A percentile compares a stretch with the other conserved stretches of the same genome.
Evolutionary conservation across 1,139 yeast species (phyloP).

Genomic region (Yamadazyma aaseri): DNA sequence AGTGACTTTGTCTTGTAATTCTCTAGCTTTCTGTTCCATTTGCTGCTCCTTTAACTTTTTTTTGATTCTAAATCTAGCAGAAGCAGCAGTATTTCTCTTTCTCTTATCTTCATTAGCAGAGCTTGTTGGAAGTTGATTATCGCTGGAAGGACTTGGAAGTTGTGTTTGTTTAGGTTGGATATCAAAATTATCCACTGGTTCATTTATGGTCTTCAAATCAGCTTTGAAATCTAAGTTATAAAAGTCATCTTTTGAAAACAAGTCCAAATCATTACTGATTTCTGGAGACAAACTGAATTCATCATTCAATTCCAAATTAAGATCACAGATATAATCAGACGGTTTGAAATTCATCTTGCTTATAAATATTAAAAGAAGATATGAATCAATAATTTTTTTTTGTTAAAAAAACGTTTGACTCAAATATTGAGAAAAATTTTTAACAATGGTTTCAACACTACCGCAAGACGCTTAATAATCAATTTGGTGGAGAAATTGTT

Average conservation of each 20-base stretch:
- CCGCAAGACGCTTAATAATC: not conserved
- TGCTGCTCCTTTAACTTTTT: constrained; percentile 83
- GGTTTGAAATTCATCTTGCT: constrained; percentile 29
- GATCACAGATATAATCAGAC: constrained; percentile 41
- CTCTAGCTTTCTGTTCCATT: constrained; percentile 67
- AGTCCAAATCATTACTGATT: constrained; percentile 35
- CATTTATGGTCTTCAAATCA: constrained; percentile 4
- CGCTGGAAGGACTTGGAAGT: not conserved
- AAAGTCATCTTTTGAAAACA: constrained; percentile 47
- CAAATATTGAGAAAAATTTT: not conserved
- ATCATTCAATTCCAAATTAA: constrained; percentile 35
- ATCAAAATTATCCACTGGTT: not conserved
- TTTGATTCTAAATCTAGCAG: constrained; percentile 76
- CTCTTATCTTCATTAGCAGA: constrained; percentile 49
- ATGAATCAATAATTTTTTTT: not conserved
- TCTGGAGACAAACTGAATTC: constrained; percentile 6
- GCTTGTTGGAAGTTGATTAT: not conserved
- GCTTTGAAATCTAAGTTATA: constrained; percentile 40
- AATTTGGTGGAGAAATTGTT: not conserved
- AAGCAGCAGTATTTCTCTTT: constrained; percentile 76
- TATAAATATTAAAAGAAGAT: too few relatives aligned
- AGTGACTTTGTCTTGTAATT: constrained; percentile 59
- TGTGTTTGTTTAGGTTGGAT: not conserved
- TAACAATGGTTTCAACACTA: not conserved
- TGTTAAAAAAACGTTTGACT: not conserved